Evolutionary conservation across 257 asterid genomes (phyloP), one percentile per base, ranked within the genome.

Genomic region (Orobanche coerulescens): DNA sequence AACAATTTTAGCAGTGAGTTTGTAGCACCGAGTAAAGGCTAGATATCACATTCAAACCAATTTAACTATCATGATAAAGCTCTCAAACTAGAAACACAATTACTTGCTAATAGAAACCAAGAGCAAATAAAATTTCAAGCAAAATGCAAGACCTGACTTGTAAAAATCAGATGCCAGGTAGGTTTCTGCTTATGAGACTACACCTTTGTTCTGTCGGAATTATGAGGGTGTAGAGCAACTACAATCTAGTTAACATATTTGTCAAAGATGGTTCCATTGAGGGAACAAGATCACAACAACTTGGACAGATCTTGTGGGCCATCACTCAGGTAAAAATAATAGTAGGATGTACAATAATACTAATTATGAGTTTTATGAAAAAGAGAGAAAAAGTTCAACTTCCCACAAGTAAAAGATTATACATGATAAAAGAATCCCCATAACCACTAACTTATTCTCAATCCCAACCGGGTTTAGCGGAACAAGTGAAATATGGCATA

Each of bases 101-200:
- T n/a, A n/a, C 19, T 46, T 22, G 33, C 15, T 23, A 57, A 42
- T 37, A 70, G 39, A 58, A 5, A 20, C 24, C 23, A 26, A 53
- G 31, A 15, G 44, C 24, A 67, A 34, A 30, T 8, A 43, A 14
- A 58, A 47, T 6, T 20, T 22, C 23, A 43, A 49, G 34, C 52
- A 36, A 47, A 53, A 18, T 10, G 43, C 58, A 18, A 33, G 28
- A 49, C 18, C 5, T 36, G 49, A 10, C 18, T n/a, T n/a, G 24
- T 47, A 43, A 30, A 59, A 19, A 28, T 46, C n/a, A 64, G 52
- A 71, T 25, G 55, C n/a, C 39, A 56, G 18, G 47, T 33, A 37
- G 26, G 23, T 43, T 49, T 57, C 15, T 15, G 36, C 47, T 57
- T 37, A 47, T 10, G 25, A 64, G 15, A 10, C 15, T 37, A 64